Conservation (phyloP, 257 asterid genomes). For the Solanum pennellii region DNA sequence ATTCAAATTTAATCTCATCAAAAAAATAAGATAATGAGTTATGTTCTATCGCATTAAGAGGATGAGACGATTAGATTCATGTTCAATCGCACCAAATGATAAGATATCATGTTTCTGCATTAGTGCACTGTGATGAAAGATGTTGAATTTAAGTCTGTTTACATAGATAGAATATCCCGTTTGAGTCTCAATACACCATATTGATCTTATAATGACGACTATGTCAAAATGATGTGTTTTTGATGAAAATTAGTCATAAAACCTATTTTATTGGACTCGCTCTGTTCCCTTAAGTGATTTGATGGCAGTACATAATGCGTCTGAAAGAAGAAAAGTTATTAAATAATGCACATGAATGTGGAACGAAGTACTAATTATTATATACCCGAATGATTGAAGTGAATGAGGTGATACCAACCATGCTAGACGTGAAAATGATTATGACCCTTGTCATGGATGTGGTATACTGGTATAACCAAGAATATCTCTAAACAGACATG, state of each 20-base stretch:
- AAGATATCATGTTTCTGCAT: neutral
- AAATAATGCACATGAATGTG: neutral
- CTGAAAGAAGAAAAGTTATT: no score
- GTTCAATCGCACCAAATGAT: neutral
- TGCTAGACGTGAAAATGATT: rapidly evolving
- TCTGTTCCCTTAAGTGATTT: neutral
- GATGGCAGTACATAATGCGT: rapidly evolving
- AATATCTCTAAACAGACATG: neutral
- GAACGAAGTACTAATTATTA: neutral
- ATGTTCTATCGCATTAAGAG: neutral
- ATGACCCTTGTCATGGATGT: neutral
- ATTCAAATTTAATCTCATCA: neutral
- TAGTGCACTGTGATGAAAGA: neutral
- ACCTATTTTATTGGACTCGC: no score
- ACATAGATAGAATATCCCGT: neutral
- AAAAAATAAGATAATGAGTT: no score
- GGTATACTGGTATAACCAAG: neutral
- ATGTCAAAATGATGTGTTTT: neutral
- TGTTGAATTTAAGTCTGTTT: neutral
- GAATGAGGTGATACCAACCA: neutral
- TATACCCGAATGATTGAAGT: no score
- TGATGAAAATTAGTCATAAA: neutral
- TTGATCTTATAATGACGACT: no score
- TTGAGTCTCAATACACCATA: neutral
- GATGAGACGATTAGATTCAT: neutral